phyloP scores from a whole-genome alignment of 306 rosid genomes.

The Trifolium fragiferum region DNA sequence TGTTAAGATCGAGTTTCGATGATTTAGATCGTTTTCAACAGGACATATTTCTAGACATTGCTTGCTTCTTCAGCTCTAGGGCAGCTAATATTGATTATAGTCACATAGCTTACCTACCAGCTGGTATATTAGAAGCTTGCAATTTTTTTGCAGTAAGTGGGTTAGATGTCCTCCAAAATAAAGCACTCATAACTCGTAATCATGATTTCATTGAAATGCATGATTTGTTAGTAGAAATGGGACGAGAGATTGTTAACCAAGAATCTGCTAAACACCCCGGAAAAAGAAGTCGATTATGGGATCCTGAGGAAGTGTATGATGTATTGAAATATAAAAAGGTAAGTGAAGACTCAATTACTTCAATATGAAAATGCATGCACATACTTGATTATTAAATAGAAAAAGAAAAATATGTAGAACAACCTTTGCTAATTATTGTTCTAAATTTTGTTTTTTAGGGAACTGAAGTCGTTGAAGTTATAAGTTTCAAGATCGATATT shows the following conservation, averaged over 20 bases:
- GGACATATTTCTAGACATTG: not conserved
- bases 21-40: not conserved
- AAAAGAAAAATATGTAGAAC: no score
- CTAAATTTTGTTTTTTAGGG: no score
- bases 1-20: not conserved
- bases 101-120: not conserved
- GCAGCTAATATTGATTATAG: no score
- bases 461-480: slow-evolving; percentile 2
- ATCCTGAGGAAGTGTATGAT: not conserved
- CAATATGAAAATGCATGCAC: not conserved
- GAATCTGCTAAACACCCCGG: slow-evolving; percentile 29
- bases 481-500: not conserved
- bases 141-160: slow-evolving; percentile 2
- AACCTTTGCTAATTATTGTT: not conserved
- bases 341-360: not conserved
- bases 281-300: slow-evolving; percentile 41
- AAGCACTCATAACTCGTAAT: slow-evolving; percentile 29
- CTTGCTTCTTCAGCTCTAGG: slow-evolving; percentile 22
- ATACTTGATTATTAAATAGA: not conserved
- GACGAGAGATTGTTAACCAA: slow-evolving; percentile 19
- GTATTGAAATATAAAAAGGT: slow-evolving; percentile 9
- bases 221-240: slow-evolving; percentile 28
- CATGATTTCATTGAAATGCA: not conserved
- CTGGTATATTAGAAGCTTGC: not conserved
- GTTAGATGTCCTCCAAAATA: slow-evolving; percentile 22